A percentile compares a stretch with the other conserved stretches of the same genome.
Evolutionary conservation across 2,329 filamentous ascomycete species (phyloP).

Genomic region (Ophiostoma piceae): DNA sequence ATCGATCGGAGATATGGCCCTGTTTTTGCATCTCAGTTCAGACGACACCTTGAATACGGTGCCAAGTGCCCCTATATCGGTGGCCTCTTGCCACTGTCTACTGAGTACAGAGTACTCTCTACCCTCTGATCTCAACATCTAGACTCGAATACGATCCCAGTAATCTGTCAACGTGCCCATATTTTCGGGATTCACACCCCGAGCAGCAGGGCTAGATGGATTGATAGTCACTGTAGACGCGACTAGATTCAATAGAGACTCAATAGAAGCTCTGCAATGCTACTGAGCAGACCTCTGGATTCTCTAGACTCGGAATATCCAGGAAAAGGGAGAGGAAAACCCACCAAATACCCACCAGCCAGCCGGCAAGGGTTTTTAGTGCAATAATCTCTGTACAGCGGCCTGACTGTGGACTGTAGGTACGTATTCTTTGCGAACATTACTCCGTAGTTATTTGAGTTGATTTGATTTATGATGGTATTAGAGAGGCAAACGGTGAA

Average conservation of each 20-base stretch:
- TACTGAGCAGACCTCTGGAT: not conserved
- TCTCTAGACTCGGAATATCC: slow-evolving; percentile 5
- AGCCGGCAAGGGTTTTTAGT: not conserved
- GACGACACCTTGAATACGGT: too few species aligned
- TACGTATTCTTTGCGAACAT: not conserved
- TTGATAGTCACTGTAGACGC: not conserved
- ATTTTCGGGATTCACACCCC: not conserved
- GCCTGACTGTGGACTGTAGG: not conserved
- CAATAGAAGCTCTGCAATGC: too few species aligned
- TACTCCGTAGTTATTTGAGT: not conserved
- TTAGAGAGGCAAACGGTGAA: too few species aligned
- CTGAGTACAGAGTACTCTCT: too few species aligned
- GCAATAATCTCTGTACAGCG: too few species aligned
- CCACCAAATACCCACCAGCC: slow-evolving; percentile 6
- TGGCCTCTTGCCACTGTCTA: too few species aligned
- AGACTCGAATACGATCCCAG: not conserved
- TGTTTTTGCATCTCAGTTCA: too few species aligned
- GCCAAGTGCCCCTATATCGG: too few species aligned
- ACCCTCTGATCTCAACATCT: too few species aligned
- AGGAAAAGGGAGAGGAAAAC: not conserved
- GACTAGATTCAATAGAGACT: not conserved
- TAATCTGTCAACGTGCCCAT: not conserved
- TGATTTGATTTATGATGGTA: too few species aligned
- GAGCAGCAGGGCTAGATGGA: not conserved
- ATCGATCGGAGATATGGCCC: too few species aligned